Evolutionary conservation across 2,329 filamentous ascomycete species (phyloP).

Genomic region (Plectosphaerella sp.): DNA sequence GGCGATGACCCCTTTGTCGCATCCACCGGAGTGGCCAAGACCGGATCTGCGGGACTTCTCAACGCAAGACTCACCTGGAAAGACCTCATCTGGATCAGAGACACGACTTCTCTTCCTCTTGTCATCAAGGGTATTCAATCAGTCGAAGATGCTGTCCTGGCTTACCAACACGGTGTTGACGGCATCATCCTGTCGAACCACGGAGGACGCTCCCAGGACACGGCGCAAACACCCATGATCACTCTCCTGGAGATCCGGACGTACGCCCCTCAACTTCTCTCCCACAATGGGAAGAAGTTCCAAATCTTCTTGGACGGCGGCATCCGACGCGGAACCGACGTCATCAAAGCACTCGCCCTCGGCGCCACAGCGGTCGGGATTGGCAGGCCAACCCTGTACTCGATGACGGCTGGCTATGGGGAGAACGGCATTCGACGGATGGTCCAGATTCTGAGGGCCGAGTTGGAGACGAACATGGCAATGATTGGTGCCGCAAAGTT

Average conservation of each 20-base stretch:
- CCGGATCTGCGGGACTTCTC: conserved; percentile 50
- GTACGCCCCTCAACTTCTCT: conserved; percentile 24
- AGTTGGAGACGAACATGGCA: conserved; percentile 43
- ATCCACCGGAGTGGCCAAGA: conserved; percentile 36
- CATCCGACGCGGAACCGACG: conserved; percentile 59
- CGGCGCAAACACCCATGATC: conserved; percentile 19
- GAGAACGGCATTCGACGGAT: conserved; percentile 45
- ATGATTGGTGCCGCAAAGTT: conserved; percentile 64
- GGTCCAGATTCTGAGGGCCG: conserved; percentile 41
- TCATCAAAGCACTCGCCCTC: conserved; percentile 66
- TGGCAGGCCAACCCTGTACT: conserved; percentile 62
- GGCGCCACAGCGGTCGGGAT: conserved; percentile 63
- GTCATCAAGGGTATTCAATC: conserved; percentile 67
- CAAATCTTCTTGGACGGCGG: conserved; percentile 63
- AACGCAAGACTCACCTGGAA: conserved; percentile 54
- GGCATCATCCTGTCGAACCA: conserved; percentile 69
- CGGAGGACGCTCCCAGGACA: conserved; percentile 55
- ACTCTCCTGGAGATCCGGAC: conserved; percentile 40
- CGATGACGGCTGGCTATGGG: conserved; percentile 34
- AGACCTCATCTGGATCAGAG: conserved; percentile 60
- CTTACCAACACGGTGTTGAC: conserved; percentile 55
- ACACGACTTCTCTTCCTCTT: conserved; percentile 44
- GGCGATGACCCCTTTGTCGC: conserved; percentile 37
- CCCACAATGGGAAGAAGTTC: conserved; percentile 25
- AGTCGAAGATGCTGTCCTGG: conserved; percentile 55